Evolutionary conservation across 2,329 filamentous ascomycete genomes (phyloP).

Genomic region (Fusarium clavum): DNA sequence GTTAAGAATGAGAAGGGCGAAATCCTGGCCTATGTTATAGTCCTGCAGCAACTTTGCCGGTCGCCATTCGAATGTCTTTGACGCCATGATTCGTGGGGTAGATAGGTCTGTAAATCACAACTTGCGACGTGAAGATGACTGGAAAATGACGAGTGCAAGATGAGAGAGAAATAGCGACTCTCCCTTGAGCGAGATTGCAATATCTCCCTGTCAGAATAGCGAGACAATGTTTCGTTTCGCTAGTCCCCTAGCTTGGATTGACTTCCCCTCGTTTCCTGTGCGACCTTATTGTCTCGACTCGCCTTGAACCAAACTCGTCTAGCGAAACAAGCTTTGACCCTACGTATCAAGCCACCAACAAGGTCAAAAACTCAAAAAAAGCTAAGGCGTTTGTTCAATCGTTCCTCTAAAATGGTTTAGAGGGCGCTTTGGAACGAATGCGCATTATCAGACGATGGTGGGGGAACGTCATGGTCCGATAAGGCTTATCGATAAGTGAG

Average conservation of each 20-base stretch:
- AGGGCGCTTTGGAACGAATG: slow-evolving; percentile 26
- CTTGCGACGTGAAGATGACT: slow-evolving; percentile 1
- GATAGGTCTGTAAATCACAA: not conserved
- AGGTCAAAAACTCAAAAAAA: slow-evolving; percentile 15
- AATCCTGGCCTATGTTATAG: slow-evolving; percentile 49
- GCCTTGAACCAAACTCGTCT: slow-evolving; percentile 10
- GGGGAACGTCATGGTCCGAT: slow-evolving; percentile 35
- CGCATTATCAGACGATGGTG: slow-evolving; percentile 18
- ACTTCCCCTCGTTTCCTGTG: slow-evolving; percentile 38
- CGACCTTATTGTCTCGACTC: slow-evolving; percentile 16
- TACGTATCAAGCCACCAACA: slow-evolving; percentile 19
- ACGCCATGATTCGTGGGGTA: slow-evolving; percentile 35
- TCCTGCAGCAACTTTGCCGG: slow-evolving; percentile 54
- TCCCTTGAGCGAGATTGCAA: slow-evolving; percentile 1
- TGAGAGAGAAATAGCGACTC: not conserved
- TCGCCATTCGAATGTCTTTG: slow-evolving; percentile 54
- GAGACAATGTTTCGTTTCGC: slow-evolving; percentile 10
- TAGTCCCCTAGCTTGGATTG: slow-evolving; percentile 5
- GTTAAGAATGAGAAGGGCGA: slow-evolving; percentile 64
- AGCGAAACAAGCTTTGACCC: slow-evolving; percentile 24
- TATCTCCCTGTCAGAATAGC: slow-evolving; percentile 8
- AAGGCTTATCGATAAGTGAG: slow-evolving; percentile 33
- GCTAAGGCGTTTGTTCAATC: slow-evolving; percentile 1
- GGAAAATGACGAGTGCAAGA: not conserved
- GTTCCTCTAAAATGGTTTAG: slow-evolving; percentile 1